Evolutionary conservation across 2,329 filamentous ascomycete genomes (phyloP).

Genomic region (Xylaria digitata): DNA sequence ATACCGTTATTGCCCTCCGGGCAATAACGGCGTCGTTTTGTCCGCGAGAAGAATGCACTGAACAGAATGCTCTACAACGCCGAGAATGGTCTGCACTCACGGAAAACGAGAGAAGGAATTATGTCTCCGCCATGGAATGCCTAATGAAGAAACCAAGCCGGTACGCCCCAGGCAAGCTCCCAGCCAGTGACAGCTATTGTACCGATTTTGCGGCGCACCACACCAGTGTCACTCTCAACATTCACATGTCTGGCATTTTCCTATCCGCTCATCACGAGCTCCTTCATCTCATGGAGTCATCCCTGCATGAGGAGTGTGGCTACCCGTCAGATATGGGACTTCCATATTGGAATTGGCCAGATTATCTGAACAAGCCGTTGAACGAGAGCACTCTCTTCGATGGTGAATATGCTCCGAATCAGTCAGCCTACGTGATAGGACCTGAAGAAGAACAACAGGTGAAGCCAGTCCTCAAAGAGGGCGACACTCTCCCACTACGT

Average conservation of each 20-base stretch:
- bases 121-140: slow-evolving; percentile 3
- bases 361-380: not conserved
- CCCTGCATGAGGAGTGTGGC: not conserved
- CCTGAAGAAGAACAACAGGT: not conserved
- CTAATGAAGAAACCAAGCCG: not conserved
- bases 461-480: not conserved
- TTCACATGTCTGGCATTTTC: slow-evolving; percentile 7
- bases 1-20: no score
- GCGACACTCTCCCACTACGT: not conserved
- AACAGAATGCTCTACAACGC: not conserved
- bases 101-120: slow-evolving; percentile 1
- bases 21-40: no score
- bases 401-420: not conserved
- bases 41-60: no score
- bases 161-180: not conserved
- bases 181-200: not conserved
- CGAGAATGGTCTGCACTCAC: not conserved
- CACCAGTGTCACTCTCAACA: not conserved
- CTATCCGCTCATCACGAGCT: not conserved
- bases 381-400: slow-evolving; percentile 4
- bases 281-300: not conserved
- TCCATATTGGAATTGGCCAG: slow-evolving; percentile 5
- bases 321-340: slow-evolving; percentile 1
- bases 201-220: slow-evolving; percentile 4
- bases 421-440: not conserved